Evolutionary conservation across 768 basidiomycete species (phyloP).

Genomic region (Trametes elegans): DNA sequence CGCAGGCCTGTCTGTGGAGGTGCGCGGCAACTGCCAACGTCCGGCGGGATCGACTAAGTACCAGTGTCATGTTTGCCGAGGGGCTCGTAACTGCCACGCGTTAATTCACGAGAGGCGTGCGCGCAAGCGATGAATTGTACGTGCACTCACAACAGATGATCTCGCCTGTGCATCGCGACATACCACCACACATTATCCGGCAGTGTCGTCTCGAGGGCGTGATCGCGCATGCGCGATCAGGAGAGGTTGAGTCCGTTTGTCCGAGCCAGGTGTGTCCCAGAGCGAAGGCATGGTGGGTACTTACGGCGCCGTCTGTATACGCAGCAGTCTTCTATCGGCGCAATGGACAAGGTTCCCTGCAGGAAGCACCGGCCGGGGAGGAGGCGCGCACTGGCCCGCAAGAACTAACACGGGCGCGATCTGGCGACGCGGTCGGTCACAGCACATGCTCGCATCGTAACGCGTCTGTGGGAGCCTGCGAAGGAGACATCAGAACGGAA

Average conservation of each 20-base stretch:
- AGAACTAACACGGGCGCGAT: not conserved
- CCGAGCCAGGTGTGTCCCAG: not conserved
- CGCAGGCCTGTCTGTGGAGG: not conserved
- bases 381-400: not conserved
- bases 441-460: constrained; percentile 13
- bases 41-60: not conserved
- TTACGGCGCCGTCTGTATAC: not conserved
- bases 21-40: not conserved
- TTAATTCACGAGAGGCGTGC: no score
- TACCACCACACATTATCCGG: no score
- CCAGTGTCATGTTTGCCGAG: no score
- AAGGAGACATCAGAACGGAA: not conserved
- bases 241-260: no score
- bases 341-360: not conserved
- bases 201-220: no score
- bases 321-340: not conserved
- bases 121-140: no score
- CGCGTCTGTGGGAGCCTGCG: not conserved
- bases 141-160: no score
- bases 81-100: no score
- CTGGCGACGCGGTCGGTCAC: constrained; percentile 12
- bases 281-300: not conserved
- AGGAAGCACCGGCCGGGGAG: not conserved
- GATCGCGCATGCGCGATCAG: no score
- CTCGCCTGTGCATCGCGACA: not conserved